Base-by-base conservation (phyloP, 306 rosid genomes). In the Begonia fuchsioides region DNA sequence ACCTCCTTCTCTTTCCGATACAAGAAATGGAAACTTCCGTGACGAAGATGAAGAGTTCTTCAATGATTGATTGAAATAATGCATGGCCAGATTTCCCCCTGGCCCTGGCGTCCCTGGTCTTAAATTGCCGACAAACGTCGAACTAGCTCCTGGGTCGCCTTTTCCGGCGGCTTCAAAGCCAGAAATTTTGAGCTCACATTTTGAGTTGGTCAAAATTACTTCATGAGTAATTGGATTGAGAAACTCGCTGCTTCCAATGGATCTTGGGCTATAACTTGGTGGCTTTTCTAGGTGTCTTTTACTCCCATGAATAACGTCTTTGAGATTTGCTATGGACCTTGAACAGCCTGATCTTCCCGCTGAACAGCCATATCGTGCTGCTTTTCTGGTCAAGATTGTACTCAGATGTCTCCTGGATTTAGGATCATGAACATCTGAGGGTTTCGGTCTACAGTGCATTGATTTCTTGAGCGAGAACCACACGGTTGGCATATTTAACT, bases 231-330 rank as follows among this genome's bases (percentile, higher is more conserved):
- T n/a, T n/a, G n/a, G n/a, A n/a, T n/a, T n/a, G n/a, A n/a, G n/a
- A n/a, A n/a, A n/a, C n/a, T n/a, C n/a, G n/a, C n/a, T n/a, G n/a
- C n/a, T n/a, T n/a, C n/a, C n/a, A n/a, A n/a, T n/a, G n/a, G n/a
- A 86, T 66, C 95, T 86, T 35, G 93, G 93, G 56, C 95, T 86
- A 60, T 85, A 86, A 61, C 79, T 86, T 43, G 82, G 95, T 15
- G 95, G 93, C 65, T 69, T 78, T 35, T 86, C 93, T 32, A 76
- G 11, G 55, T 86, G 93, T 50, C 93, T 68, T 59, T 81, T 86
- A 67, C 95, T 86, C 9, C 95, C 95, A 65, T 86, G 95, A 64
- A 86, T 86, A 18, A 86, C 95, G 74, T 86, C 95, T 62, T 73
- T 81, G 66, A 86, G 95, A 69, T 86, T 86, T 19, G 95, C 87